These are phyloP conservation scores for Tricholoma sp. DNA, from an alignment of 768 basidiomycete species.

Conservation along the genomic window DNA sequence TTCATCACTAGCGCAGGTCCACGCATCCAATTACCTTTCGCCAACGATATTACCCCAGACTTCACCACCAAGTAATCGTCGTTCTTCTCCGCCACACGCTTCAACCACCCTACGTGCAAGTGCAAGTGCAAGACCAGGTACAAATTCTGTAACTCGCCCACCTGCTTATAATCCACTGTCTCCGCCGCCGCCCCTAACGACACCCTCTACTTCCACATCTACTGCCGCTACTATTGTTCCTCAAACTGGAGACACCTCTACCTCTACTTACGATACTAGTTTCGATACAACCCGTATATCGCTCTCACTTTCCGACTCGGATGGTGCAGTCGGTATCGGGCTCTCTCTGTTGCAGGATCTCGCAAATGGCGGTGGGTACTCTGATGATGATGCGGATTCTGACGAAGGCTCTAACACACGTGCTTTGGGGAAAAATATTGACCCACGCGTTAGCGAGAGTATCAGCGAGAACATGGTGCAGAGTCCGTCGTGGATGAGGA, in stretches of 20 bases:
- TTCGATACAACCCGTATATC: conserved; percentile 10
- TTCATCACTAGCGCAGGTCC: neutral
- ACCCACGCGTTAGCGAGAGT: conserved; percentile 5
- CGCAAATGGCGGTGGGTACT: conserved; percentile 26
- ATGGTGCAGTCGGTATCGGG: conserved; percentile 66
- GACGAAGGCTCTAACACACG: neutral
- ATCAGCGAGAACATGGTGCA: conserved; percentile 5
- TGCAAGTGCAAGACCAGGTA: neutral
- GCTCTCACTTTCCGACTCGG: conserved; percentile 32
- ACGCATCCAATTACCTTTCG: too few relatives aligned
- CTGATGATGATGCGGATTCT: conserved; percentile 23
- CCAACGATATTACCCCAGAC: neutral
- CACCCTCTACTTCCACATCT: conserved; percentile 4
- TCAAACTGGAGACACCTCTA: neutral
- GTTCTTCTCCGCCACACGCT: neutral
- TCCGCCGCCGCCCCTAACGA: too few relatives aligned
- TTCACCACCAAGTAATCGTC: too few relatives aligned
- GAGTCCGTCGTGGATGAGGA: conserved; percentile 8
- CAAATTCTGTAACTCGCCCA: neutral
- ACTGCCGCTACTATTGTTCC: neutral
- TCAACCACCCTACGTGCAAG: neutral
- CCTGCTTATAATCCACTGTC: neutral
- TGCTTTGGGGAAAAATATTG: conserved; percentile 5
- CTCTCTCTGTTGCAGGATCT: conserved; percentile 56
- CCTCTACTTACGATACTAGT: conserved; percentile 5